These are phyloP conservation scores for Colletotrichum euphorbiae DNA, from an alignment of 2,329 filamentous ascomycete genomes.

Conservation along the genomic window DNA sequence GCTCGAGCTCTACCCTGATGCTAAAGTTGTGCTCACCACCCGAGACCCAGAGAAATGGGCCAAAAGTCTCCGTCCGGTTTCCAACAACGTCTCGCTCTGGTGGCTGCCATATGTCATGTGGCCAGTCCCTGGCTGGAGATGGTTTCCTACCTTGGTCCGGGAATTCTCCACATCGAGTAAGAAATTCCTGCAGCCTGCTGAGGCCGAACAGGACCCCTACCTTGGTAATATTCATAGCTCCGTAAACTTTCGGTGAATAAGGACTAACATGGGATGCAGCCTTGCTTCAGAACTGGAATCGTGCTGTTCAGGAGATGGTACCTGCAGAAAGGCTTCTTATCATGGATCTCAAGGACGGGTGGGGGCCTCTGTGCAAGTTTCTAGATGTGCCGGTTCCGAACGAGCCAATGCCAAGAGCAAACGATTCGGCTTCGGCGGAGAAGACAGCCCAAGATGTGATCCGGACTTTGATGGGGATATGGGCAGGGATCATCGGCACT, in stretches of 20 bases:
- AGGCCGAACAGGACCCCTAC: neutral
- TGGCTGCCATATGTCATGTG: conserved; percentile 21
- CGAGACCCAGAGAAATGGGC: conserved; percentile 52
- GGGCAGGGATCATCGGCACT: neutral
- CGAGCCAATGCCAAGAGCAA: conserved; percentile 39
- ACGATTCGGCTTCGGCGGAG: conserved; percentile 16
- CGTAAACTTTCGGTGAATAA: neutral
- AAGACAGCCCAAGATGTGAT: neutral
- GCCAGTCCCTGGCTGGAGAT: conserved; percentile 19
- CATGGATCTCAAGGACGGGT: conserved; percentile 50
- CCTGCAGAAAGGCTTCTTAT: conserved; percentile 44
- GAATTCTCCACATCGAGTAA: neutral
- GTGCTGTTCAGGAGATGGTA: neutral
- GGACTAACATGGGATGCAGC: neutral
- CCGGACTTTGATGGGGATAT: neutral
- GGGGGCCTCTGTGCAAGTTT: conserved; percentile 52
- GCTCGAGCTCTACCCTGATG: conserved; percentile 60
- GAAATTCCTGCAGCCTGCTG: neutral
- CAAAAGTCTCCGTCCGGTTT: conserved; percentile 43
- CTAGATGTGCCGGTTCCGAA: conserved; percentile 48
- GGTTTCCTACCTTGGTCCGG: neutral
- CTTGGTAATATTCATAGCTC: neutral
- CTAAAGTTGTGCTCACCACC: conserved; percentile 57
- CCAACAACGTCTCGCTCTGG: neutral
- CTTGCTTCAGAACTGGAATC: conserved; percentile 4